Conservation (phyloP, 768 basidiomycete genomes). For the Mycena indigotica region DNA sequence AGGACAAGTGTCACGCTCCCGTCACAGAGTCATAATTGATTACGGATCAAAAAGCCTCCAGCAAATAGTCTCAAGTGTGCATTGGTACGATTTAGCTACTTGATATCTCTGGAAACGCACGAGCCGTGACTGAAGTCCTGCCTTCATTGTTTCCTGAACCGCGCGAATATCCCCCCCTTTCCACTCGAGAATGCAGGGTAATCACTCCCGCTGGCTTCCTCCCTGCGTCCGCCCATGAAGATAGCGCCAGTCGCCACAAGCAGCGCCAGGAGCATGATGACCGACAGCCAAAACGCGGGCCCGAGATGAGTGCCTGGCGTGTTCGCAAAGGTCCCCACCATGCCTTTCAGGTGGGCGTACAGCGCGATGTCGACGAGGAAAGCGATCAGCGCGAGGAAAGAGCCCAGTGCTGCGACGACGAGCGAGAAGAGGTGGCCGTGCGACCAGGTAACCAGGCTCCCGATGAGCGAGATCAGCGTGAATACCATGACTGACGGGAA, state of each 20-base stretch:
- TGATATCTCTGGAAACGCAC: too few relatives aligned
- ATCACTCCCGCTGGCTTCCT: not conserved
- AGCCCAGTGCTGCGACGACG: not conserved
- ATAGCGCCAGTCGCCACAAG: not conserved
- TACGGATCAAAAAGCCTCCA: too few relatives aligned
- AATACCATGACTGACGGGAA: not conserved
- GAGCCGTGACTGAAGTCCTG: too few relatives aligned
- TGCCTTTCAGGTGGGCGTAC: not conserved
- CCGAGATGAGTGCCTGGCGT: not conserved
- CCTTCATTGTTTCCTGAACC: not conserved
- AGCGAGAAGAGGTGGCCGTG: not conserved
- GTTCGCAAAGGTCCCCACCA: not conserved
- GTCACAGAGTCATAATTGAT: too few relatives aligned
- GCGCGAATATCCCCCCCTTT: not conserved
- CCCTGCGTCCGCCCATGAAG: not conserved
- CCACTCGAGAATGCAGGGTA: not conserved
- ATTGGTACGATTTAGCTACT: too few relatives aligned
- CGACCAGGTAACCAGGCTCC: not conserved
- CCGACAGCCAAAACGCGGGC: not conserved
- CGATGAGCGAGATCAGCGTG: not conserved
- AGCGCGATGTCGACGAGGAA: conserved; percentile 1
- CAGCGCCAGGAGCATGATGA: not conserved
- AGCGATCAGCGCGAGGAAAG: not conserved
- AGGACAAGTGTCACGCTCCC: too few relatives aligned
- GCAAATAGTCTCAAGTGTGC: too few relatives aligned